Evolutionary conservation across 108 stramenopile species (phyloP).

Genomic region (Fragilaria crotonensis): DNA sequence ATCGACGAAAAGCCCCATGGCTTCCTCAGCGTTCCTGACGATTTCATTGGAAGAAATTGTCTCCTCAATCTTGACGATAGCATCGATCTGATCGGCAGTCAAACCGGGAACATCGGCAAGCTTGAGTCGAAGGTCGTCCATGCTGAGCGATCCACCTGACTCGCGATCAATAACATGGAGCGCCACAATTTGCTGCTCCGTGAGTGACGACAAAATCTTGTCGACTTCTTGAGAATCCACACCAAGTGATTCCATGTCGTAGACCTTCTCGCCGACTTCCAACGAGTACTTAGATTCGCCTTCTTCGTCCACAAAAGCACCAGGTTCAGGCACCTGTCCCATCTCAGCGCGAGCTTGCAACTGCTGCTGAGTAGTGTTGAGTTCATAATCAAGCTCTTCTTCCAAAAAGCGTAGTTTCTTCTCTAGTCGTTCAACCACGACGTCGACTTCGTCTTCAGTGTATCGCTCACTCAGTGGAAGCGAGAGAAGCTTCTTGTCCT

Average conservation of each 20-base stretch:
- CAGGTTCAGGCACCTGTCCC: background rate
- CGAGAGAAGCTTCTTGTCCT: conserved; percentile 26
- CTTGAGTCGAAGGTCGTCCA: conserved; percentile 24
- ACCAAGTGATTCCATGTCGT: background rate
- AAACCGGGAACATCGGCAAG: conserved; percentile 36
- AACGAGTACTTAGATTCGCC: background rate
- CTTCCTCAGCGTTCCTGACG: no score
- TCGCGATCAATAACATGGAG: conserved; percentile 19
- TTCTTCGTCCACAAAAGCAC: conserved; percentile 13
- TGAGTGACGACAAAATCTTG: conserved; percentile 14
- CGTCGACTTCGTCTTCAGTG: conserved; percentile 66
- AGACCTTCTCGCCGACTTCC: background rate
- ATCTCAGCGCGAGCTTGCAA: conserved; percentile 13
- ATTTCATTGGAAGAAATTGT: conserved; percentile 29
- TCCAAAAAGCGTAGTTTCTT: conserved; percentile 5
- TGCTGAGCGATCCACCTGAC: background rate
- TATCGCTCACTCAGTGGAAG: conserved; percentile 32
- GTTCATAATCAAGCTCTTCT: background rate
- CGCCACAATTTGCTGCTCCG: conserved; percentile 22
- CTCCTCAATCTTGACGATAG: conserved; percentile 43
- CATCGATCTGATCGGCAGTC: conserved; percentile 38
- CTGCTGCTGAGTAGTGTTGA: background rate
- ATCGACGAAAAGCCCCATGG: no score
- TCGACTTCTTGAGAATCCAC: conserved; percentile 10
- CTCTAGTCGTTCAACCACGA: conserved; percentile 35